These are phyloP conservation scores for Thelonectria rubi DNA, from an alignment of 2,329 filamentous ascomycete genomes.

Conservation along the genomic window DNA sequence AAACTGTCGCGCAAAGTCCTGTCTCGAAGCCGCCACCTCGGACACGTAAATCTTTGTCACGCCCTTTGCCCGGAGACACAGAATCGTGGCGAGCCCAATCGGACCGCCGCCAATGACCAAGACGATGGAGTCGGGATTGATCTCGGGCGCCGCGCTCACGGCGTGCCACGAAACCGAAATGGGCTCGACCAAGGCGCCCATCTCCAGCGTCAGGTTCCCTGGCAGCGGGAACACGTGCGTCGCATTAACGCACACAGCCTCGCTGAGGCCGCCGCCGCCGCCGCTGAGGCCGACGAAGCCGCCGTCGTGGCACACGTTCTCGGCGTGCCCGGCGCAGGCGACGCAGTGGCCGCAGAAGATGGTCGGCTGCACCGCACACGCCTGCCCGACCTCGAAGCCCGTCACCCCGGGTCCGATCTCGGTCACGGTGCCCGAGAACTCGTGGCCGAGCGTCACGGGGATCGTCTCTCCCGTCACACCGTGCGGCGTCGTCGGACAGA, in stretches of 20 bases:
- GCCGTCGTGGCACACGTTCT: slow-evolving; percentile 65
- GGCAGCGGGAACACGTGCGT: slow-evolving; percentile 60
- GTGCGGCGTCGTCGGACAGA: slow-evolving; percentile 61
- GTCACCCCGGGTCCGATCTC: slow-evolving; percentile 64
- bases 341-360: slow-evolving; percentile 65
- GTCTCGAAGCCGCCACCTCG: slow-evolving; percentile 54
- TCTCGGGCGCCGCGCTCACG: slow-evolving; percentile 55
- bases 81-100: slow-evolving; percentile 58
- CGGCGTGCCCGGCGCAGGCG: slow-evolving; percentile 60
- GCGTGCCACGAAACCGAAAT: slow-evolving; percentile 57
- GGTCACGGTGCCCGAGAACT: slow-evolving; percentile 68
- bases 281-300: slow-evolving; percentile 47
- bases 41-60: slow-evolving; percentile 58
- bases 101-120: slow-evolving; percentile 61
- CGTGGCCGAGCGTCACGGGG: slow-evolving; percentile 71
- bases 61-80: slow-evolving; percentile 56
- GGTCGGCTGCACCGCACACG: slow-evolving; percentile 68
- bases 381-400: slow-evolving; percentile 61
- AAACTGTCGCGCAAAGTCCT: slow-evolving; percentile 54
- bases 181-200: slow-evolving; percentile 63
- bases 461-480: slow-evolving; percentile 64
- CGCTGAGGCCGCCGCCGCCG: slow-evolving; percentile 65
- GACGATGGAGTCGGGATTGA: slow-evolving; percentile 53
- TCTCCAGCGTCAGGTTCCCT: slow-evolving; percentile 57
- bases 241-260: slow-evolving; percentile 61